These are phyloP conservation scores for Lumnitzera littorea DNA, from an alignment of 345 rosid species.

Conservation along the genomic window DNA sequence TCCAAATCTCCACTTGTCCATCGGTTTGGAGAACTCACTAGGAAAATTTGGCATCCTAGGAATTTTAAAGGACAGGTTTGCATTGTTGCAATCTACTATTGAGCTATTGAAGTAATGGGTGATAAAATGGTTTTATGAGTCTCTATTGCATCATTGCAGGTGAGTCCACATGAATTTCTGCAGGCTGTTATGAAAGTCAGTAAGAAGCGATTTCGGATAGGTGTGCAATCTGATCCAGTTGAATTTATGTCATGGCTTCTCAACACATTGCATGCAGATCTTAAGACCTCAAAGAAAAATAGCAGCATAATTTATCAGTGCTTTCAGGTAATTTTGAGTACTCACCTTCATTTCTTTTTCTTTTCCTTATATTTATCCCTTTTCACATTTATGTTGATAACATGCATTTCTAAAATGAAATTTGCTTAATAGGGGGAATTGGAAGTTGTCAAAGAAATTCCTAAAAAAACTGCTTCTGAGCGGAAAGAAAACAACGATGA, in stretches of 20 bases:
- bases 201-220: conserved; percentile 78
- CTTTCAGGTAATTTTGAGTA: conserved; percentile 59
- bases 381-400: neutral
- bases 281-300: conserved; percentile 48
- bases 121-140: neutral
- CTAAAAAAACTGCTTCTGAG: conserved; percentile 35
- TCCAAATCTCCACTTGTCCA: conserved; percentile 79
- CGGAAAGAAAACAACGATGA: conserved; percentile 37
- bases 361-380: neutral
- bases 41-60: conserved; percentile 94
- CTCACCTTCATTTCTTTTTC: neutral
- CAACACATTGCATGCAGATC: conserved; percentile 73
- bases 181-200: conserved; percentile 98
- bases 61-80: conserved; percentile 98
- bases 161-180: conserved; percentile 97
- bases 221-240: conserved; percentile 89
- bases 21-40: conserved; percentile 87
- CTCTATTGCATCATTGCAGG: conserved; percentile 37
- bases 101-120: neutral
- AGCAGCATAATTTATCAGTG: conserved; percentile 80
- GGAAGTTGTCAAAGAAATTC: conserved; percentile 79
- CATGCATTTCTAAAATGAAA: conserved; percentile 10
- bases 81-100: conserved; percentile 1
- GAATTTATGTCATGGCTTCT: conserved; percentile 99
- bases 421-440: conserved; percentile 58